Evolutionary conservation across 805 yeast genomes (phyloP).

Genomic region (Ogataea trehaloabstinens): DNA sequence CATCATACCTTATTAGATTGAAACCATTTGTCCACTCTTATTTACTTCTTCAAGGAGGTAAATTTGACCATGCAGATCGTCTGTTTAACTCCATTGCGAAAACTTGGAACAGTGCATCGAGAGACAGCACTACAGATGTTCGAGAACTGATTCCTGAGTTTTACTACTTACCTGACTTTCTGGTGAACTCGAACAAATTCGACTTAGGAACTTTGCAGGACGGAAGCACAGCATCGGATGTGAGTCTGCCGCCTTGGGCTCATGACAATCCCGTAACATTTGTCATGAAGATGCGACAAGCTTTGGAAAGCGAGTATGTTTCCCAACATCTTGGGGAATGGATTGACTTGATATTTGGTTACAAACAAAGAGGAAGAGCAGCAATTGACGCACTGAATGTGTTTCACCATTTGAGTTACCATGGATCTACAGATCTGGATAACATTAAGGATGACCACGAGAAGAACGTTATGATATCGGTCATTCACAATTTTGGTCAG

Average conservation of each 20-base stretch:
- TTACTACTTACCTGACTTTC: conserved; percentile 76
- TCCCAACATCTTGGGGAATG: conserved; percentile 73
- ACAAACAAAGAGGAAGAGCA: conserved; percentile 67
- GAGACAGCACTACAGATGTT: conserved; percentile 82
- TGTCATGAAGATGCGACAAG: conserved; percentile 73
- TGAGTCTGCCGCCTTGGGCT: conserved; percentile 81
- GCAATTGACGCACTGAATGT: conserved; percentile 72
- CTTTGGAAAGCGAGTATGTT: conserved; percentile 79
- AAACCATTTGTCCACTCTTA: conserved; percentile 82
- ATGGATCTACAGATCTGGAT: conserved; percentile 79
- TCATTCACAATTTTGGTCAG: conserved; percentile 90
- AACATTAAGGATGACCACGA: conserved; percentile 71
- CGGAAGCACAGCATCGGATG: conserved; percentile 56
- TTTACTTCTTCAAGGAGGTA: conserved; percentile 78
- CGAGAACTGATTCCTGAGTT: conserved; percentile 87
- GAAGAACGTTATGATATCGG: conserved; percentile 73
- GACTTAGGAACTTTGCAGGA: conserved; percentile 71
- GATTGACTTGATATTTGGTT: conserved; percentile 86
- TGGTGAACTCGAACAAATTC: conserved; percentile 61
- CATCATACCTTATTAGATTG: conserved; percentile 72
- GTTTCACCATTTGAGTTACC: conserved; percentile 80
- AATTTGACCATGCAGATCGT: conserved; percentile 85
- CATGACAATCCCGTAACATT: conserved; percentile 71
- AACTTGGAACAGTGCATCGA: conserved; percentile 79
- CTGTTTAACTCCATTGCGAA: conserved; percentile 70